Percentiles rank a stretch among this genome's conserved stretches.
phyloP scores from a whole-genome alignment of 2,329 filamentous ascomycete genomes.

The Aspergillus sp. region DNA sequence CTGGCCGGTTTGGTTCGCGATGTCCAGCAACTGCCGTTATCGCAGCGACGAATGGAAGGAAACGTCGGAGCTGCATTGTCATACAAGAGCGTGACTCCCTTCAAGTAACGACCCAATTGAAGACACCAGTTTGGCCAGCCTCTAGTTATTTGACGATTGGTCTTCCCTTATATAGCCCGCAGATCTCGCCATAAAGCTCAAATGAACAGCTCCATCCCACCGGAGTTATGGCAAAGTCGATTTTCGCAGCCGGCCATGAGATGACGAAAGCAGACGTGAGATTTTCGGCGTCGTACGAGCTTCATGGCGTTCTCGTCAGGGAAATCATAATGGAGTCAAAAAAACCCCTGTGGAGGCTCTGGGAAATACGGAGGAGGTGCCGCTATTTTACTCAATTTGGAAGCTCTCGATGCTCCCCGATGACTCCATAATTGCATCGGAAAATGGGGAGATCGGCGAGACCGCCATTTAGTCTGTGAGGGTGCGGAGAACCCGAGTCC shows the following conservation, averaged over 20 bases:
- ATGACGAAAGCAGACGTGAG: background rate
- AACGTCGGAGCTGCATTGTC: constrained; percentile 7
- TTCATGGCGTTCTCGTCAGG: background rate
- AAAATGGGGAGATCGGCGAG: background rate
- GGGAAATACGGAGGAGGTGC: background rate
- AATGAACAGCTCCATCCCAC: constrained; percentile 5
- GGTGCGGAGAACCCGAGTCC: constrained; percentile 4
- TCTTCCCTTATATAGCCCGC: constrained; percentile 1
- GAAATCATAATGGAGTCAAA: background rate
- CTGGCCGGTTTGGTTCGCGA: background rate
- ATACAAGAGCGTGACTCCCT: background rate
- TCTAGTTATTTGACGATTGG: background rate
- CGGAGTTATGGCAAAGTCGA: constrained; percentile 3
- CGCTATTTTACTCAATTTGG: constrained; percentile 6
- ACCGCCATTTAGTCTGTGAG: background rate
- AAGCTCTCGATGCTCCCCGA: background rate
- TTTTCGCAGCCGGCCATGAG: background rate
- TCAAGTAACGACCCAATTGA: background rate
- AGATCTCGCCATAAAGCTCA: background rate
- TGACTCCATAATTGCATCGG: background rate
- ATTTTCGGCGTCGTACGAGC: background rate
- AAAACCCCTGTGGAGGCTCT: background rate
- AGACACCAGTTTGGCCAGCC: background rate
- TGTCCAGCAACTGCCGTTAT: background rate
- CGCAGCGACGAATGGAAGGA: constrained; percentile 1